A percentile compares a stretch with the other conserved stretches of the same genome.
Conservation (phyloP, 805 yeast genomes). For the Wickerhamiella nectarea region DNA sequence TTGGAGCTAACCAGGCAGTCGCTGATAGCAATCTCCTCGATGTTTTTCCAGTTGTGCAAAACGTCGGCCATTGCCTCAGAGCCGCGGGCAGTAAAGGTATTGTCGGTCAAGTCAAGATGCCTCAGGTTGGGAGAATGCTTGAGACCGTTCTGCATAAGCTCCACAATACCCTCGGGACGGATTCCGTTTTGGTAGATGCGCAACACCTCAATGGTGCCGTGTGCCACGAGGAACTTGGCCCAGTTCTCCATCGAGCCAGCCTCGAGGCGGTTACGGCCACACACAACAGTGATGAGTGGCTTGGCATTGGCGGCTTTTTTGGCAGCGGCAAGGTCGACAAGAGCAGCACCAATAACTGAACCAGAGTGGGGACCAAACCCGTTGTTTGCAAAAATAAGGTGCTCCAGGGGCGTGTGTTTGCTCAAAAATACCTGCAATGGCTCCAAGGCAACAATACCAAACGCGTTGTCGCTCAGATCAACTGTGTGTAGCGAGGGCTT, state of each 20-base stretch:
- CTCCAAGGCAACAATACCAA: constrained; percentile 89
- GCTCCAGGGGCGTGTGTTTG: constrained; percentile 66
- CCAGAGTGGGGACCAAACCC: constrained; percentile 99
- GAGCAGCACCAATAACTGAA: constrained; percentile 77
- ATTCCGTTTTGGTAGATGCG: constrained; percentile 93
- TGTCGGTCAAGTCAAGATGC: constrained; percentile 81
- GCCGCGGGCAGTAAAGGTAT: constrained; percentile 69
- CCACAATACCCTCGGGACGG: constrained; percentile 81
- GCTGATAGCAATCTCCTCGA: constrained; percentile 70
- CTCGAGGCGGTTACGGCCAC: constrained; percentile 95
- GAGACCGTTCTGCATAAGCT: constrained; percentile 61
- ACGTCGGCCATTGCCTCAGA: constrained; percentile 49
- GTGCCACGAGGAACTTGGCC: constrained; percentile 73
- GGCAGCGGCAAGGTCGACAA: constrained; percentile 58
- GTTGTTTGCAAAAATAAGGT: constrained; percentile 79
- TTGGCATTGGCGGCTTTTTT: constrained; percentile 31
- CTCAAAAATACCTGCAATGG: constrained; percentile 69
- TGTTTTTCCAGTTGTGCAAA: constrained; percentile 47
- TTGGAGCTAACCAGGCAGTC: constrained; percentile 74
- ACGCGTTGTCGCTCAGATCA: constrained; percentile 87
- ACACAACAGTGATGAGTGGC: constrained; percentile 65
- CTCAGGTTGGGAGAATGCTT: constrained; percentile 44
- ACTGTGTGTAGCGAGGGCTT: constrained; percentile 58
- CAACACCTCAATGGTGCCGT: constrained; percentile 55
- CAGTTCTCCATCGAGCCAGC: constrained; percentile 82